These are phyloP conservation scores for Amniculicola lignicola DNA, from an alignment of 495 filamentous ascomycete genomes.

Conservation along the genomic window DNA sequence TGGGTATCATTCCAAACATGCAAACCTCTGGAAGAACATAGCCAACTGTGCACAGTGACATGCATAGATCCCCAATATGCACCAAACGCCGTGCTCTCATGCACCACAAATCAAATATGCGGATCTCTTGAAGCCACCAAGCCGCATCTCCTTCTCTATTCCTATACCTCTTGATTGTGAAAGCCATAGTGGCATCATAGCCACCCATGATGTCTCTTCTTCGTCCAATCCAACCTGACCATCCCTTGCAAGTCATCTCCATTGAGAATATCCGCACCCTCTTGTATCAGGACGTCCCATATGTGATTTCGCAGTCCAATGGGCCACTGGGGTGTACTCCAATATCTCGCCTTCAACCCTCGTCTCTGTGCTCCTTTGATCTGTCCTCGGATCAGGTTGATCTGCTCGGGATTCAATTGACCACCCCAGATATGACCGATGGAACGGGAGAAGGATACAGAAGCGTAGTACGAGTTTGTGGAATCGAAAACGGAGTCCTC, in stretches of 20 bases:
- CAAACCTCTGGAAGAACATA: no score
- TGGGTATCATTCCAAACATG: no score
- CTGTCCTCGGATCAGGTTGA: constrained; percentile 24
- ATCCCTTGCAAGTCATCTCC: constrained; percentile 36
- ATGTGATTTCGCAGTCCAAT: constrained; percentile 34
- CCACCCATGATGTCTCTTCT: constrained; percentile 26
- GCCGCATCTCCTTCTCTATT: neutral
- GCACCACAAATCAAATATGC: no score
- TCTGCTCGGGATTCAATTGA: constrained; percentile 30
- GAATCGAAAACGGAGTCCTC: constrained; percentile 30
- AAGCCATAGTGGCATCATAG: no score
- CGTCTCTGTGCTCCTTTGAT: constrained; percentile 22
- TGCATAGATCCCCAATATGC: no score
- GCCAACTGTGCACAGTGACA: no score
- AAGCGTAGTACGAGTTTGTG: constrained; percentile 46
- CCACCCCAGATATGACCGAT: constrained; percentile 43
- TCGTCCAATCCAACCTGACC: constrained; percentile 29
- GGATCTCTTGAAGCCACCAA: no score
- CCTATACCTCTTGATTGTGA: no score
- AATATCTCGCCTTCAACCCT: constrained; percentile 32
- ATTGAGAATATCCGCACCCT: constrained; percentile 33
- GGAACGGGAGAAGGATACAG: constrained; percentile 34
- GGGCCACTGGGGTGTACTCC: constrained; percentile 36
- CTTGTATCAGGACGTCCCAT: constrained; percentile 27
- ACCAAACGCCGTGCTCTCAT: no score